These are phyloP conservation scores for Leccinum fallax DNA, from an alignment of 1,284 basidiomycete genomes.

Conservation along the genomic window DNA sequence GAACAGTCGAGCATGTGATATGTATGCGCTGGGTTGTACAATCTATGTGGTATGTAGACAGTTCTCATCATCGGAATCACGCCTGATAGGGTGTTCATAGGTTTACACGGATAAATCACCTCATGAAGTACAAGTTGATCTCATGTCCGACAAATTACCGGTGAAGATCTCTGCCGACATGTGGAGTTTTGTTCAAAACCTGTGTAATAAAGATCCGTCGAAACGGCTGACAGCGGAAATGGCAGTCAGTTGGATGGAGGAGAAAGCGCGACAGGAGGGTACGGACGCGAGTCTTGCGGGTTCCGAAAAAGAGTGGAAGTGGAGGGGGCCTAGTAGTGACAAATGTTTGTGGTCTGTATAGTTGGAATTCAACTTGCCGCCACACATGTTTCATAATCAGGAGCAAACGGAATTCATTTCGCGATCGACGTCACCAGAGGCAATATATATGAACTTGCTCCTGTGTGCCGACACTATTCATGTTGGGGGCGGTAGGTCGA, in stretches of 20 bases:
- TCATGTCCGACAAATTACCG: constrained; percentile 8
- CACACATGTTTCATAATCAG: no score
- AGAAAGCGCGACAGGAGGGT: constrained; percentile 15
- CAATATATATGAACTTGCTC: no score
- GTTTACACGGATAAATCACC: constrained; percentile 13
- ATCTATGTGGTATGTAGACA: constrained; percentile 27
- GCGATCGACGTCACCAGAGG: no score
- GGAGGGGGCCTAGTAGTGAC: constrained; percentile 6
- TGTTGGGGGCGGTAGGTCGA: no score
- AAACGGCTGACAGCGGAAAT: constrained; percentile 24
- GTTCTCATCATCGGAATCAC: background rate
- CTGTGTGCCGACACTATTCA: no score
- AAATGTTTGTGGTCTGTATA: constrained; percentile 18
- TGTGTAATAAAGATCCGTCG: constrained; percentile 21
- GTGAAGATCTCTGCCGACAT: constrained; percentile 25
- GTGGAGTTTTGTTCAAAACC: constrained; percentile 30
- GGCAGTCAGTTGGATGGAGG: constrained; percentile 23
- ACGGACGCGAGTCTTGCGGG: background rate
- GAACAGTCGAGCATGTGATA: constrained; percentile 32
- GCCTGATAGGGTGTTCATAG: constrained; percentile 7
- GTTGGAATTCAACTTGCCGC: no score
- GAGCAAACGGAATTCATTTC: no score
- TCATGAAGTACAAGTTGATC: fast-evolving
- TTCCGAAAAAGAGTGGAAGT: constrained; percentile 29
- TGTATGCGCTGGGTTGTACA: constrained; percentile 35